phyloP scores from a whole-genome alignment of 1,284 basidiomycete genomes.

The Peniophora sp. region DNA sequence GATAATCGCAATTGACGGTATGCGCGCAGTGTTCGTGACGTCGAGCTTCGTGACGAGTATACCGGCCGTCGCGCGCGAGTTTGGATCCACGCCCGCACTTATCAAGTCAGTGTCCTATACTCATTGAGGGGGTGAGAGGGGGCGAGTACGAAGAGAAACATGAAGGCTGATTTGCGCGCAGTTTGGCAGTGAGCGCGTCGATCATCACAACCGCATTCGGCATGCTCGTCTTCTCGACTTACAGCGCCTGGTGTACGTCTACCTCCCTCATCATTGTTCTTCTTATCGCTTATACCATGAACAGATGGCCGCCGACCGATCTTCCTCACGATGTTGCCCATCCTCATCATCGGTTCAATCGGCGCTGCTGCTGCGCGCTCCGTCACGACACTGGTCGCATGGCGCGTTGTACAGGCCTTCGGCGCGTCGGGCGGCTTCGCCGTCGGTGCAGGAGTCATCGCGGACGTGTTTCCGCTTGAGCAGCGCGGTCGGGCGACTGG shows the following conservation, averaged over 20 bases:
- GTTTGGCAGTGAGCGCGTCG: constrained; percentile 39
- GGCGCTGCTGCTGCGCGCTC: constrained; percentile 45
- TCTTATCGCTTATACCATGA: not conserved
- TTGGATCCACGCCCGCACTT: constrained; percentile 43
- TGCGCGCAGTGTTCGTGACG: constrained; percentile 50
- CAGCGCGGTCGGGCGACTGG: constrained; percentile 60
- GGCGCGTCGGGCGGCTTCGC: constrained; percentile 40
- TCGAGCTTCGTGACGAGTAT: constrained; percentile 66
- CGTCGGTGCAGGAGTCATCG: constrained; percentile 56
- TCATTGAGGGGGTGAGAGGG: too few relatives aligned
- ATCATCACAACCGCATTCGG: constrained; percentile 33
- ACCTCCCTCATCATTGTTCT: not conserved
- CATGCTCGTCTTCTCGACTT: constrained; percentile 45
- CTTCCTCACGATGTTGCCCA: constrained; percentile 54
- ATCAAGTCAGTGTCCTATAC: constrained; percentile 38
- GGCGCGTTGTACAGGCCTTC: constrained; percentile 57
- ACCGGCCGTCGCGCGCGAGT: constrained; percentile 54
- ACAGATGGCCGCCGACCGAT: constrained; percentile 56
- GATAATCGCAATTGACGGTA: not conserved
- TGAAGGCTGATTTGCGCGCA: constrained; percentile 11
- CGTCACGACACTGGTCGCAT: constrained; percentile 46
- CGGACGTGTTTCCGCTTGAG: constrained; percentile 56
- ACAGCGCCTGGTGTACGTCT: constrained; percentile 42
- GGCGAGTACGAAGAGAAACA: too few relatives aligned
- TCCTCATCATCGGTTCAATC: constrained; percentile 51